Percentiles rank a stretch among this genome's conserved stretches.
Conservation (phyloP, 2,329 filamentous ascomycete species). For the Xylariaceae sp. region DNA sequence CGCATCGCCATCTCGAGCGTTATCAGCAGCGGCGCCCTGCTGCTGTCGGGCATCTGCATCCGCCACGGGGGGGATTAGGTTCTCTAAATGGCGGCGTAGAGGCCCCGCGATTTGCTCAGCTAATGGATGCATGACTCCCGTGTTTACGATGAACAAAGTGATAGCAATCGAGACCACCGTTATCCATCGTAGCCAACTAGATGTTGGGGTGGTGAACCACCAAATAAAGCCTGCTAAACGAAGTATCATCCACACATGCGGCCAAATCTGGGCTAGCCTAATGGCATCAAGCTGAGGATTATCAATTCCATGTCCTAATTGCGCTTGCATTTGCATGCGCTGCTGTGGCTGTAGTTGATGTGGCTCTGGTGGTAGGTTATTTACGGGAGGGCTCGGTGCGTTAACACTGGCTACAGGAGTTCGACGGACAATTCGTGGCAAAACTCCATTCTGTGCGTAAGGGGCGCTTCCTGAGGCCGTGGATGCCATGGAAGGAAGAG, state of each 20-base stretch:
- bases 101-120: slow-evolving; percentile 52
- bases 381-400: slow-evolving; percentile 21
- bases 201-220: slow-evolving; percentile 56
- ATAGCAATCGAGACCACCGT: slow-evolving; percentile 50
- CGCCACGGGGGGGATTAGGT: slow-evolving; percentile 50
- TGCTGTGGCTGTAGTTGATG: slow-evolving; percentile 28
- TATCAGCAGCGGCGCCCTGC: slow-evolving; percentile 22
- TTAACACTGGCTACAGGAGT: slow-evolving; percentile 9
- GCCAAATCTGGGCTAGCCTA: slow-evolving; percentile 43
- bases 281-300: slow-evolving; percentile 34
- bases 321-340: slow-evolving; percentile 26
- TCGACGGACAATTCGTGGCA: slow-evolving; percentile 18
- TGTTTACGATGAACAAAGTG: slow-evolving; percentile 54
- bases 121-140: slow-evolving; percentile 51
- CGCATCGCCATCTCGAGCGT: slow-evolving; percentile 27
- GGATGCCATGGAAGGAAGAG: slow-evolving; percentile 13
- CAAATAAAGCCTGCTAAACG: slow-evolving; percentile 56
- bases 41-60: slow-evolving; percentile 24
- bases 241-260: slow-evolving; percentile 57
- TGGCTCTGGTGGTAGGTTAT: slow-evolving; percentile 24
- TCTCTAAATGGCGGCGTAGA: slow-evolving; percentile 53
- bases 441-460: slow-evolving; percentile 15
- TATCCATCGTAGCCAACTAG: slow-evolving; percentile 55
- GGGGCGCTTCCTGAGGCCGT: slow-evolving; percentile 4
- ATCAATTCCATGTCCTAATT: slow-evolving; percentile 26